Percentiles rank a stretch among this genome's conserved stretches.
Conservation (phyloP, 225 moss, liverwort and hornwort genomes). For the Bryum argenteum region DNA sequence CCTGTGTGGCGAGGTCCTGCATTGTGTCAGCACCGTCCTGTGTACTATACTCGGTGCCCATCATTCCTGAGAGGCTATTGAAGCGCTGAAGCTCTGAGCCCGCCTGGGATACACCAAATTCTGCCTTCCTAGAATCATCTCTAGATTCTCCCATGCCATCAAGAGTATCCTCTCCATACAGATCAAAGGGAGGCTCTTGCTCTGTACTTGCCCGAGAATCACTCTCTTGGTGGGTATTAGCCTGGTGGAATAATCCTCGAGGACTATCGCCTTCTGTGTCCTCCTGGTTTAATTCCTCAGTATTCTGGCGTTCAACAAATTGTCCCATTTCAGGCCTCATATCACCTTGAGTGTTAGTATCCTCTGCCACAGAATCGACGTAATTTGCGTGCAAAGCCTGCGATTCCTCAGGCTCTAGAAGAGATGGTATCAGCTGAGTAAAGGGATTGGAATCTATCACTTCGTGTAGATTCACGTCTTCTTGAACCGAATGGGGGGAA, state of each 20-base stretch:
- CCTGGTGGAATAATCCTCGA: conserved; percentile 15
- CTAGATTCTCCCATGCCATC: conserved; percentile 54
- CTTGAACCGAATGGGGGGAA: conserved; percentile 44
- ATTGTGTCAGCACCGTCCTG: conserved; percentile 50
- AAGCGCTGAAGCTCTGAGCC: conserved; percentile 46
- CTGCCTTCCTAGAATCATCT: conserved; percentile 33
- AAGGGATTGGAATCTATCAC: conserved; percentile 53
- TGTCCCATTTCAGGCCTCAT: conserved; percentile 22
- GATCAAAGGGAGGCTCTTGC: conserved; percentile 48
- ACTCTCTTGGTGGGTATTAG: conserved; percentile 32
- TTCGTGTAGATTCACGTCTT: conserved; percentile 43
- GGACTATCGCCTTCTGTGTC: conserved; percentile 38
- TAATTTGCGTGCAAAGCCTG: conserved; percentile 26
- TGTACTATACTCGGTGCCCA: conserved; percentile 53
- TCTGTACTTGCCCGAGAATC: conserved; percentile 49
- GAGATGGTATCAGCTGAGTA: conserved; percentile 32
- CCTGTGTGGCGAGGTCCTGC: conserved; percentile 33
- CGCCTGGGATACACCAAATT: conserved; percentile 28
- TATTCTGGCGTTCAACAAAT: conserved; percentile 21
- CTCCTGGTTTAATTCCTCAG: conserved; percentile 28
- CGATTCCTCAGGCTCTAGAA: conserved; percentile 36
- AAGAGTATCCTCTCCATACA: conserved; percentile 56
- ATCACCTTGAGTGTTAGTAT: conserved; percentile 23
- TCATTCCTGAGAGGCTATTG: conserved; percentile 48
- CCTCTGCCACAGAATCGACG: conserved; percentile 33